Evolutionary conservation across 1,284 basidiomycete species (phyloP), one percentile per base, ranked within the genome.

Genomic region (Malassezia dermatis): DNA sequence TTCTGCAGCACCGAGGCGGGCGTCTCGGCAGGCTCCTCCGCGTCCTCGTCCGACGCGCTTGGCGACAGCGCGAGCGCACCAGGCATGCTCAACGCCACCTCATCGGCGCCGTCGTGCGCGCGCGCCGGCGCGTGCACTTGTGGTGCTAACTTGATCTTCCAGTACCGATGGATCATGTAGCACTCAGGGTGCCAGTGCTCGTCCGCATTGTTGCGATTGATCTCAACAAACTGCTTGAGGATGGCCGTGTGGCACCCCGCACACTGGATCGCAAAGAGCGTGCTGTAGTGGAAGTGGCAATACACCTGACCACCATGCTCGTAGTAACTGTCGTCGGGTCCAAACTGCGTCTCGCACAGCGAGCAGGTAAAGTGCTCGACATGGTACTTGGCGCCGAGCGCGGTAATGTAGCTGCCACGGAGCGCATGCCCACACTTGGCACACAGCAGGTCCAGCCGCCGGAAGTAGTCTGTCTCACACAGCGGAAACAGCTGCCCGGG

Each of bases 111-210:
- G 1, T 23, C 27, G 24, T n/a, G 41, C 23, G 11, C 8, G 23
- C 13, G 30, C 45, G 28, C 6, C 6, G 23, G 10, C 30, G 30
- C 8, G 17, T 28, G 44, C 12, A 35, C 21, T 12, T 31, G 65
- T 1, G 65, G 68, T 26, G 60, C 66, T 5, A 98, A 85, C 76
- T 95, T 94, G 76, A 96, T 91, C 75, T 96, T 96, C 93, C 93
- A 98, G 76, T 98, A 96, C 87, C 59, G 96, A 78, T 96, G 93
- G 68, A 98, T 96, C 91, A 98, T 96, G 77, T 98, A 96, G 77
- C 93, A 99, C 77, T 99, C 93, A 47, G 93, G 93, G 81, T 99
- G 93, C 93, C 94, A 99, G 74, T 94, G 96, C 78, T 98, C 94
- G 77, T 98, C 90, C 56, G 84, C 82, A 80, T 88, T 89, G 77